phyloP scores from a whole-genome alignment of 345 rosid species.

The Linum trigynum region DNA sequence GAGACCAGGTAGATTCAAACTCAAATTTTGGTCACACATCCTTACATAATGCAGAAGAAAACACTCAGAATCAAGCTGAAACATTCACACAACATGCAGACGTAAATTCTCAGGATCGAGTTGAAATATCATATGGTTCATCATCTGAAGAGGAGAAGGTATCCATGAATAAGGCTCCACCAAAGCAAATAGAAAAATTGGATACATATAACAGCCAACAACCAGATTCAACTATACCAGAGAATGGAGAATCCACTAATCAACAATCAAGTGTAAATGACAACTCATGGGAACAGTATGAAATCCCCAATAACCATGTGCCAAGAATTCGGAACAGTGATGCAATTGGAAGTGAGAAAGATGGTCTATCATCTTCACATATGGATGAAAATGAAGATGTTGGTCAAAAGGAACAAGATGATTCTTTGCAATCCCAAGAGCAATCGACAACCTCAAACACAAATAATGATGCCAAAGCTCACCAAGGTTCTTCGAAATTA shows the following conservation, averaged over 20 bases:
- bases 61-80: slow-evolving; percentile 25
- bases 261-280: slow-evolving; percentile 25
- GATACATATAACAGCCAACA: slow-evolving; percentile 35
- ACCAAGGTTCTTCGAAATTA: slow-evolving; percentile 4
- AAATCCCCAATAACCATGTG: slow-evolving; percentile 6
- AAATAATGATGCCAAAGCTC: slow-evolving; percentile 15
- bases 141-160: slow-evolving; percentile 21
- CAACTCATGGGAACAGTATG: slow-evolving; percentile 19
- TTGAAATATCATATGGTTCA: slow-evolving; percentile 14
- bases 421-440: slow-evolving; percentile 22
- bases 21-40: slow-evolving; percentile 11
- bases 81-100: slow-evolving; percentile 8
- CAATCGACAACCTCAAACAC: slow-evolving; percentile 16
- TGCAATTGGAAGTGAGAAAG: slow-evolving; percentile 16
- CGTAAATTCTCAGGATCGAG: slow-evolving; percentile 20
- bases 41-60: slow-evolving; percentile 13
- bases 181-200: slow-evolving; percentile 31
- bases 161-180: slow-evolving; percentile 24
- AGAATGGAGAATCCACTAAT: slow-evolving; percentile 23
- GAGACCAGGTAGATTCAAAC: slow-evolving; percentile 14
- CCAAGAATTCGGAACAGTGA: slow-evolving; percentile 6
- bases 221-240: slow-evolving; percentile 32
- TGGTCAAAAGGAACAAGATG: slow-evolving; percentile 19
- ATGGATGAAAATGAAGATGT: slow-evolving; percentile 21
- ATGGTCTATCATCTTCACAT: slow-evolving; percentile 20